Conservation (phyloP, 1,284 basidiomycete species). For the Spongiforma sp. region DNA sequence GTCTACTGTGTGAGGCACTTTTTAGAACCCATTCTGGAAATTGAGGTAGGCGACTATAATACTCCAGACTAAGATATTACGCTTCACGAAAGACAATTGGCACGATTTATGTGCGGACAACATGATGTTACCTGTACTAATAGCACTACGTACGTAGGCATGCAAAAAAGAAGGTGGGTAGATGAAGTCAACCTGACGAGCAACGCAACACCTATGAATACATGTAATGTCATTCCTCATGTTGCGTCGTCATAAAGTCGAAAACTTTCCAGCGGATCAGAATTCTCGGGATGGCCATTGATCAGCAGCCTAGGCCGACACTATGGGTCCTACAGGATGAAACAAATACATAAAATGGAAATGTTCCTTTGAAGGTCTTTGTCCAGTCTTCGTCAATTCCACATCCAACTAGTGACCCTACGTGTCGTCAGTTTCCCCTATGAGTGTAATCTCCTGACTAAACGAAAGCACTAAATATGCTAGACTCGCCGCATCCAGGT, state of each 20-base stretch:
- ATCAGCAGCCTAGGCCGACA: conserved; percentile 75
- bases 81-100: too few relatives aligned
- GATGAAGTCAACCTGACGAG: too few relatives aligned
- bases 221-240: too few relatives aligned
- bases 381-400: conserved; percentile 18
- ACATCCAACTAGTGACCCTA: conserved; percentile 37
- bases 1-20: too few relatives aligned
- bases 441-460: conserved; percentile 77
- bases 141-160: too few relatives aligned
- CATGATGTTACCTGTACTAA: too few relatives aligned
- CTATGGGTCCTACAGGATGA: conserved; percentile 77
- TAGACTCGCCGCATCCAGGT: conserved; percentile 76
- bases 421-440: conserved; percentile 75
- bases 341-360: conserved; percentile 87
- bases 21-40: too few relatives aligned
- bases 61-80: too few relatives aligned
- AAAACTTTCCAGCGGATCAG: conserved; percentile 78
- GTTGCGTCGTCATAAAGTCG: conserved; percentile 82
- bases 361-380: conserved; percentile 58
- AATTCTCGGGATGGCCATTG: conserved; percentile 79
- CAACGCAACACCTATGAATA: too few relatives aligned
- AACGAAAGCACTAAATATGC: conserved; percentile 88
- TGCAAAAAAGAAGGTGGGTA: too few relatives aligned
- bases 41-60: too few relatives aligned
- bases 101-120: too few relatives aligned